Conservation (phyloP, 495 filamentous ascomycete species). For the Apodospora peruviana region DNA sequence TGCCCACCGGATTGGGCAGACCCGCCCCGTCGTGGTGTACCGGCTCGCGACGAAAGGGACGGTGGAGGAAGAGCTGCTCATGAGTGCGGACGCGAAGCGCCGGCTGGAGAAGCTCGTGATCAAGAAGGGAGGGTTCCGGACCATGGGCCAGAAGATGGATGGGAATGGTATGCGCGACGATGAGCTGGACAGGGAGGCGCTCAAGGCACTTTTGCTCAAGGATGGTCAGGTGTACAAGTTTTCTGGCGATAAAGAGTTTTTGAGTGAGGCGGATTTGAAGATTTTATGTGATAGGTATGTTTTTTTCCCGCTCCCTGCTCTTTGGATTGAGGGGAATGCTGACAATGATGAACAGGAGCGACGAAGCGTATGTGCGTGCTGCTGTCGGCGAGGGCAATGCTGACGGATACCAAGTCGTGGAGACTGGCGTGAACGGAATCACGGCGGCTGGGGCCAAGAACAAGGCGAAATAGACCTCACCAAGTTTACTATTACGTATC, state of each 20-base stretch:
- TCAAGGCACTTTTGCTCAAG: conserved; percentile 55
- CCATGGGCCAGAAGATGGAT: conserved; percentile 55
- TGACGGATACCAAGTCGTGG: conserved; percentile 62
- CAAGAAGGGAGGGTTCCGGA: conserved; percentile 74
- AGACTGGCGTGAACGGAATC: conserved; percentile 48
- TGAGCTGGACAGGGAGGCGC: conserved; percentile 52
- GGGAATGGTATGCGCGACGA: conserved; percentile 40
- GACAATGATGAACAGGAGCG: conserved; percentile 47
- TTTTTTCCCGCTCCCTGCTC: background rate
- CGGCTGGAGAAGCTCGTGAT: conserved; percentile 92
- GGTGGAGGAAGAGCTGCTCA: conserved; percentile 82
- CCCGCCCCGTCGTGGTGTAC: conserved; percentile 86
- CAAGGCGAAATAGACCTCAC: background rate
- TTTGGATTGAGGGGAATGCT: background rate
- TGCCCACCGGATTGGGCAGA: conserved; percentile 92
- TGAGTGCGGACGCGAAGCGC: conserved; percentile 89
- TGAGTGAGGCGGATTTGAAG: conserved; percentile 72
- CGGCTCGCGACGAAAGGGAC: conserved; percentile 90
- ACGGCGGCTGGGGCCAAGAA: conserved; percentile 22
- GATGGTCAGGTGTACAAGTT: conserved; percentile 60
- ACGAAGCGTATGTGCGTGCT: conserved; percentile 76
- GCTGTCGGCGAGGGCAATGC: conserved; percentile 64
- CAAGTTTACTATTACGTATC: too few species aligned
- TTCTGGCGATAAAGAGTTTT: conserved; percentile 52
- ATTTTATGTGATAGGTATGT: conserved; percentile 59